These are phyloP conservation scores for Stenogyne calaminthoides DNA, from an alignment of 305 asterid species.

Conservation along the genomic window DNA sequence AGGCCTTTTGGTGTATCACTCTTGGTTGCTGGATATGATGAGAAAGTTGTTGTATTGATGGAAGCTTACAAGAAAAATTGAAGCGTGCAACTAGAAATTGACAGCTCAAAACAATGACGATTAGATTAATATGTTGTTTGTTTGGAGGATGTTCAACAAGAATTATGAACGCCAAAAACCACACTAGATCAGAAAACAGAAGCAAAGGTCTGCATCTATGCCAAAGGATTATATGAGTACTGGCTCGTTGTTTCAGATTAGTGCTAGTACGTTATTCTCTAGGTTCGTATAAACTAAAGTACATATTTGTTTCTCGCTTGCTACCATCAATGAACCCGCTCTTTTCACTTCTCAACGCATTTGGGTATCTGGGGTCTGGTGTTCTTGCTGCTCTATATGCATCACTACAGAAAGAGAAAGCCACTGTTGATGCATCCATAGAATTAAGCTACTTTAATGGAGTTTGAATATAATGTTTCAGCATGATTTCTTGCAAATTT, in stretches of 20 bases:
- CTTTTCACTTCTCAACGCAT: constrained; percentile 55
- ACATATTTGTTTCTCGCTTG: constrained; percentile 14
- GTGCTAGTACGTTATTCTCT: constrained; percentile 16
- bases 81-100: too few relatives aligned
- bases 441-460: constrained; percentile 57
- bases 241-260: constrained; percentile 29
- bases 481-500: background rate
- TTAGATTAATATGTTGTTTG: too few relatives aligned
- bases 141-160: too few relatives aligned
- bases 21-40: too few relatives aligned
- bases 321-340: constrained; percentile 38
- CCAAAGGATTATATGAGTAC: constrained; percentile 31
- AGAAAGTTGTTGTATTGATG: too few relatives aligned
- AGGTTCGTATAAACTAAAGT: constrained; percentile 33
- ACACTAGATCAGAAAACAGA: constrained; percentile 43
- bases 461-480: constrained; percentile 15
- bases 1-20: too few relatives aligned
- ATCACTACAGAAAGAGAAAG: too few relatives aligned
- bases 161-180: too few relatives aligned
- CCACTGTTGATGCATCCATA: constrained; percentile 52
- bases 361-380: constrained; percentile 70
- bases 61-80: too few relatives aligned
- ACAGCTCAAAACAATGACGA: too few relatives aligned
- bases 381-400: constrained; percentile 83
- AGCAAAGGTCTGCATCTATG: constrained; percentile 61